A percentile compares a stretch with the other conserved stretches of the same genome.
Evolutionary conservation across 306 rosid species (phyloP).

Genomic region (Quercus ilex): DNA sequence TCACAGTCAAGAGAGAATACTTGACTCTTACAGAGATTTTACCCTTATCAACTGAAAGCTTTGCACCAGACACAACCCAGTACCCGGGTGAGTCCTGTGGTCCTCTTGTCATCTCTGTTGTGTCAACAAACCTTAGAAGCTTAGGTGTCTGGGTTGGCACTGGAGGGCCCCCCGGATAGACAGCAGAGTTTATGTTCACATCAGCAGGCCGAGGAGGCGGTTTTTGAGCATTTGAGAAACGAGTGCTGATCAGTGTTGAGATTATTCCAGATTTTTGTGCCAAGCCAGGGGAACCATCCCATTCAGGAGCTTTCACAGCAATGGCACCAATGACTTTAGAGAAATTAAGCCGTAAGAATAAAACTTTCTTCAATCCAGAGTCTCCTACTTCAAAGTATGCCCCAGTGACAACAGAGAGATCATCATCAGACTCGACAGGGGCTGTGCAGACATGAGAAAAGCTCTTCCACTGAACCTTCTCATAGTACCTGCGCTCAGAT

Average conservation of each 20-base stretch:
- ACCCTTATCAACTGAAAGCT: constrained; percentile 66
- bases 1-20: constrained; percentile 67
- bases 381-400: constrained; percentile 76
- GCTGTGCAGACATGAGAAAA: constrained; percentile 89
- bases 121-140: constrained; percentile 79
- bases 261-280: constrained; percentile 79
- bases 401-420: constrained; percentile 64
- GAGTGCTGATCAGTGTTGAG: constrained; percentile 74
- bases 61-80: constrained; percentile 90
- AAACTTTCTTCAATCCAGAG: constrained; percentile 59
- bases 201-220: constrained; percentile 60
- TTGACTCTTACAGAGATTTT: constrained; percentile 78
- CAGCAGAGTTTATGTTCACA: constrained; percentile 71
- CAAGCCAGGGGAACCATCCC: constrained; percentile 75
- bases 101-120: constrained; percentile 91
- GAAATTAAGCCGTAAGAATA: constrained; percentile 64
- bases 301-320: constrained; percentile 35
- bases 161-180: constrained; percentile 87
- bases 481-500: constrained; percentile 62
- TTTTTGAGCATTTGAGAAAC: constrained; percentile 61
- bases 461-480: constrained; percentile 90
- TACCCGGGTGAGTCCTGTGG: constrained; percentile 88
- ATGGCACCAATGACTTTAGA: constrained; percentile 44
- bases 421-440: constrained; percentile 66
- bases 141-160: constrained; percentile 65